Conservation (phyloP, 2,329 filamentous ascomycete species). For the Coniochaeta hoffmannii region DNA sequence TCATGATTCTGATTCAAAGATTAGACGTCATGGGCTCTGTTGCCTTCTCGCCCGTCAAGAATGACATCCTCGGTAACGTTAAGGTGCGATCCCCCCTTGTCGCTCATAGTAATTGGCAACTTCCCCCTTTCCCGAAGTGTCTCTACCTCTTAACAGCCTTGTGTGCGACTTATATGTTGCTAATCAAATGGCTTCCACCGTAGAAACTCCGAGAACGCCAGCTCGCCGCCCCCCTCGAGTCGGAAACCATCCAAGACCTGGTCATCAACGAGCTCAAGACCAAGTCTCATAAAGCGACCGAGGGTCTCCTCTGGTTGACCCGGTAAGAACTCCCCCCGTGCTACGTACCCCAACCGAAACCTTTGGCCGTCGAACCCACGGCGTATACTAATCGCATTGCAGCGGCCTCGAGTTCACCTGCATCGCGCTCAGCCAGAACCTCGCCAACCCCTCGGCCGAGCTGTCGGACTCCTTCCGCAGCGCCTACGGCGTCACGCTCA, state of each 20-base stretch:
- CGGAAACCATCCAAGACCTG: slow-evolving; percentile 78
- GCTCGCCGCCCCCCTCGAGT: slow-evolving; percentile 68
- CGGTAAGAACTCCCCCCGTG: too few species aligned
- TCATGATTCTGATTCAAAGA: neutral
- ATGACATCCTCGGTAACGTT: slow-evolving; percentile 84
- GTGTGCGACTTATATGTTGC: too few species aligned
- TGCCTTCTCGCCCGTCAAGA: slow-evolving; percentile 87
- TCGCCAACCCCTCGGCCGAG: slow-evolving; percentile 61
- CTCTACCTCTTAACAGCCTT: too few species aligned
- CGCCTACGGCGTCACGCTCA: slow-evolving; percentile 81
- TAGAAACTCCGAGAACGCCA: slow-evolving; percentile 88
- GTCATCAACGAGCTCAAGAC: slow-evolving; percentile 80
- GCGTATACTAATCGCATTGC: slow-evolving; percentile 5
- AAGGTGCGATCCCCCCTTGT: slow-evolving; percentile 49
- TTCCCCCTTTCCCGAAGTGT: neutral
- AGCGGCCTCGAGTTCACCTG: slow-evolving; percentile 93
- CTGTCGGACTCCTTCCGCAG: slow-evolving; percentile 79
- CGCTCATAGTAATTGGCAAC: neutral
- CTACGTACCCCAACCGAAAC: too few species aligned
- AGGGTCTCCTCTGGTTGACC: slow-evolving; percentile 85
- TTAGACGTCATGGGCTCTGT: slow-evolving; percentile 58
- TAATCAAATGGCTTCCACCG: slow-evolving; percentile 5
- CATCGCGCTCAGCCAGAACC: slow-evolving; percentile 72
- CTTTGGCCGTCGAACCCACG: too few species aligned
- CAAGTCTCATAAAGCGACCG: slow-evolving; percentile 81